phyloP scores from a whole-genome alignment of 768 basidiomycete genomes.

The Suillus subalutaceus region DNA sequence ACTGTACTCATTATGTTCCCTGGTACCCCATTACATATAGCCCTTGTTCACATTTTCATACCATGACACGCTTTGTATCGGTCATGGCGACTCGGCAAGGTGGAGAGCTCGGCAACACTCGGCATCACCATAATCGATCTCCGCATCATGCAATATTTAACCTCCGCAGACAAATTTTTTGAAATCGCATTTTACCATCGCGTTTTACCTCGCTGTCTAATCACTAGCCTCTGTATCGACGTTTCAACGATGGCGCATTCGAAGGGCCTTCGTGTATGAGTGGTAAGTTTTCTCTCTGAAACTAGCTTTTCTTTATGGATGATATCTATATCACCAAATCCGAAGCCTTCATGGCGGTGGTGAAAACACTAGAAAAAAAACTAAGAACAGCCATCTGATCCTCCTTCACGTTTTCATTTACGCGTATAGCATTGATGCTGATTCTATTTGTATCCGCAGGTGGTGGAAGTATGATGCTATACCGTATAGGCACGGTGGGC shows the following conservation, averaged over 20 bases:
- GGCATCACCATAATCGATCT: neutral
- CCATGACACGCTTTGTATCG: neutral
- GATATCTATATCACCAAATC: conserved; percentile 20
- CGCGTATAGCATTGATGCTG: neutral
- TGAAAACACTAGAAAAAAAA: conserved; percentile 30
- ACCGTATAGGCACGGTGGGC: neutral
- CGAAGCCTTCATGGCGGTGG: conserved; percentile 34
- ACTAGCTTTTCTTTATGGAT: neutral
- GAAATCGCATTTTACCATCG: neutral
- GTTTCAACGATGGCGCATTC: neutral
- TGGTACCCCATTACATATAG: neutral
- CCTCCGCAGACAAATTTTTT: neutral
- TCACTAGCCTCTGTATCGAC: neutral
- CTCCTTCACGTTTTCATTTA: conserved; percentile 1
- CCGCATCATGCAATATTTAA: neutral
- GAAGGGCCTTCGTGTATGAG: neutral
- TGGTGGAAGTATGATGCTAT: neutral
- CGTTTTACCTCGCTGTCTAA: neutral
- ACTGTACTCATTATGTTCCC: no score
- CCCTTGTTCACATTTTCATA: neutral
- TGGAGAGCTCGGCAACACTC: neutral
- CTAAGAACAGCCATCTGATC: conserved; percentile 40
- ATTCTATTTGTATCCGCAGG: neutral
- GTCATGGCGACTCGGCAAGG: neutral
- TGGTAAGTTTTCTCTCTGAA: neutral